These are phyloP conservation scores for Coniella vitis DNA, from an alignment of 2,329 filamentous ascomycete genomes.

Conservation along the genomic window DNA sequence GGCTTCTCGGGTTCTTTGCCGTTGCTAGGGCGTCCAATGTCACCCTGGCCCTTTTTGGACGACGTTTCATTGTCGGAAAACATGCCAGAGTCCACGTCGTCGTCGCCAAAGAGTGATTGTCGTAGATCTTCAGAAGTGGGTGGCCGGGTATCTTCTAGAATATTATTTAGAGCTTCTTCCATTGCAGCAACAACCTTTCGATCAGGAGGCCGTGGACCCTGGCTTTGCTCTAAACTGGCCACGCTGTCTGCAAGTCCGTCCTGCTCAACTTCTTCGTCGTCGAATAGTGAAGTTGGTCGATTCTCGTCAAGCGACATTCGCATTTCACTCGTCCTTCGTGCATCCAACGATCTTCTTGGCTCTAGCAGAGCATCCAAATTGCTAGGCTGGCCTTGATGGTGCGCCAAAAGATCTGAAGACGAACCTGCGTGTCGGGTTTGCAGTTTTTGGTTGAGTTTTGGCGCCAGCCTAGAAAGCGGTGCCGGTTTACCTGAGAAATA, in stretches of 20 bases:
- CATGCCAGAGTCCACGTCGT: conserved; percentile 42
- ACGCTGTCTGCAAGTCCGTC: conserved; percentile 66
- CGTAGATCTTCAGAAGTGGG: conserved; percentile 58
- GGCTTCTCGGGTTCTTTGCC: conserved; percentile 59
- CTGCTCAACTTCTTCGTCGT: conserved; percentile 72
- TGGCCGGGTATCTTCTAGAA: conserved; percentile 71
- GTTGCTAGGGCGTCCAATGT: conserved; percentile 28
- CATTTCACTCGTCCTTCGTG: conserved; percentile 8
- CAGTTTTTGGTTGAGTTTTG: conserved; percentile 27
- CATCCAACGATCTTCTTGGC: conserved; percentile 48
- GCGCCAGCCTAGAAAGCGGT: conserved; percentile 35
- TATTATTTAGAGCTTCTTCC: conserved; percentile 85
- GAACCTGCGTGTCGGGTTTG: conserved; percentile 38
- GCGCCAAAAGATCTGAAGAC: conserved; percentile 36
- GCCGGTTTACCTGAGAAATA: conserved; percentile 32
- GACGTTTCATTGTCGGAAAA: conserved; percentile 50
- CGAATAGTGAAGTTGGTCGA: conserved; percentile 54
- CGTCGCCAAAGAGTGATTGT: conserved; percentile 59
- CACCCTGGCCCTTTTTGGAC: conserved; percentile 43
- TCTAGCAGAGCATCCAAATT: conserved; percentile 33
- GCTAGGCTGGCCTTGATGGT: conserved; percentile 29
- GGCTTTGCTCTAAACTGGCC: conserved; percentile 71
- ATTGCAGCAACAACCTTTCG: conserved; percentile 83
- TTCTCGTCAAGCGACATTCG: conserved; percentile 51
- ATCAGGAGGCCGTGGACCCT: conserved; percentile 57